Base-by-base conservation (phyloP, 768 basidiomycete species). In the Panaeolus cyanescens region DNA sequence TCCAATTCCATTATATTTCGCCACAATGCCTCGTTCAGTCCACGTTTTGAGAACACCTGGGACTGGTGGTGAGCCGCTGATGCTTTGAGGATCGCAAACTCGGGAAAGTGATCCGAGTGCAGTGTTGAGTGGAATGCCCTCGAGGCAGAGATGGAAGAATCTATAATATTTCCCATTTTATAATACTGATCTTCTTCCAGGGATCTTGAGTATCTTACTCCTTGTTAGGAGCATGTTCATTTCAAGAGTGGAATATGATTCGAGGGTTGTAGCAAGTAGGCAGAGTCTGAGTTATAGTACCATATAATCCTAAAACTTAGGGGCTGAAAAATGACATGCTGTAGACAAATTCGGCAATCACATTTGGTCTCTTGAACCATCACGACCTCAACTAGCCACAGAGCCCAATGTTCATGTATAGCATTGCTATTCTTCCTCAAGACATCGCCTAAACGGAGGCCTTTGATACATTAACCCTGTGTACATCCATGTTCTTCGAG, bases 21-120 rank as follows among this genome's bases (percentile, higher is more conserved):
- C 56, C 34, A 17, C 28, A 30, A 59, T 62, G 65, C 68, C 68
- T 71, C 67, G 58, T 60, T 59, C 63, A 22, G n/a, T 50, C 59
- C 70, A 69, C 68, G 68, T 68, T 71, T 62, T 9, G 32, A 57
- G 32, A 13, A 61, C 56, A 55, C 54, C 32, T 60, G 34, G 56
- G 56, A 50, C 53, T 63, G 54, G 40, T 59, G 32, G 20, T 17
- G 13, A 22, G 22, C 30, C 13, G 40, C 19, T 58, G 32, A 25
- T 33, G 28, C 32, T 33, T 50, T 54, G 57, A 56, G 59, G 33
- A 60, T 61, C 60, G 17, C 34, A 32, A 60, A 25, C 5, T 60
- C 66, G 64, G 66, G 45, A 33, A 54, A 61, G 56, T 58, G 59
- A 67, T 67, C 66, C 66, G 62, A 65, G 28, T 45, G n/a, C 37